Percentiles rank a stretch among this genome's conserved stretches.
phyloP scores from a whole-genome alignment of 495 filamentous ascomycete genomes.

The Penicillium macrosclerotiorum region DNA sequence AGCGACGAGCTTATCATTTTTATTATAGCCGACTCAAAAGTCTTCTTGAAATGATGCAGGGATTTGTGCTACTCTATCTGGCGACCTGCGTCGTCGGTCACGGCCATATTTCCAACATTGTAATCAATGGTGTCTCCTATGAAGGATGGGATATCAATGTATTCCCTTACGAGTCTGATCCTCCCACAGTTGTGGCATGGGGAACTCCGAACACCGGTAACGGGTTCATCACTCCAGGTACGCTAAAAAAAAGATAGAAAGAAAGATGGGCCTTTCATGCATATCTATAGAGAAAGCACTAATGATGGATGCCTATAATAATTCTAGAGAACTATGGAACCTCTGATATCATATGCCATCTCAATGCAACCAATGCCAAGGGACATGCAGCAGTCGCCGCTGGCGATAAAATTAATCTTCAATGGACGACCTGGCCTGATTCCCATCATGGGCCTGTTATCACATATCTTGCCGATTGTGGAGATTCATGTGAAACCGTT shows the following conservation, averaged over 20 bases:
- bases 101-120: slow-evolving; percentile 30
- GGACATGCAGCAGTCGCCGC: slow-evolving; percentile 52
- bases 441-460: slow-evolving; percentile 69
- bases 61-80: background rate
- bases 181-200: slow-evolving; percentile 55
- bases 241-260: background rate
- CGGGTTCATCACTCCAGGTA: slow-evolving; percentile 52
- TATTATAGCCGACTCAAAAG: background rate
- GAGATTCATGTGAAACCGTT: slow-evolving; percentile 56
- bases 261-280: too few species aligned
- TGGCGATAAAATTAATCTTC: slow-evolving; percentile 53
- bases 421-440: slow-evolving; percentile 66
- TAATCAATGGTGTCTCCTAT: slow-evolving; percentile 31
- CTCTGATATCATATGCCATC: slow-evolving; percentile 68
- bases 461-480: slow-evolving; percentile 69
- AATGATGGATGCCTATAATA: slow-evolving; percentile 39
- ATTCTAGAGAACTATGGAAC: slow-evolving; percentile 29
- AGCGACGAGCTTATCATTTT: background rate
- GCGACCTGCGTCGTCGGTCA: slow-evolving; percentile 22
- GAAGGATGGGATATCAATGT: slow-evolving; percentile 44
- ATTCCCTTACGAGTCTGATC: slow-evolving; percentile 33
- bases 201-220: slow-evolving; percentile 53
- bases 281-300: too few species aligned
- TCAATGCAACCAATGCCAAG: slow-evolving; percentile 49
- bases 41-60: background rate